These are phyloP conservation scores for Ramaria sp. DNA, from an alignment of 768 basidiomycete genomes.

Conservation along the genomic window DNA sequence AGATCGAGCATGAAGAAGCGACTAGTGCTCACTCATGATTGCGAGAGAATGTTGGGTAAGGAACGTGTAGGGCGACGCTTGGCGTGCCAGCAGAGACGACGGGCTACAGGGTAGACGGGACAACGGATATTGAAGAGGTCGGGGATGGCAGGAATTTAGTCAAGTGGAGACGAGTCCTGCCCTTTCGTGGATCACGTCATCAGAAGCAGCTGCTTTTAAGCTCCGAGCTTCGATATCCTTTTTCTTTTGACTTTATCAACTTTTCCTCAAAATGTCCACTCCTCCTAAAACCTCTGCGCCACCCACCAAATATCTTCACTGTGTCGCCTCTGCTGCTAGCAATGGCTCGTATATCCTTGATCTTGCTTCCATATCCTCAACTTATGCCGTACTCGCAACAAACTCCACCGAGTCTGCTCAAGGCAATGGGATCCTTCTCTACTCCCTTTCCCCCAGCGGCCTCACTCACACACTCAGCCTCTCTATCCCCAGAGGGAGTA, in stretches of 20 bases:
- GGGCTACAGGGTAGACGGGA: neutral
- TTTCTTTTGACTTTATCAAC: neutral
- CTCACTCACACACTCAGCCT: slow-evolving; percentile 30
- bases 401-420: slow-evolving; percentile 32
- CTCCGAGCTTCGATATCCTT: neutral
- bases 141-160: neutral
- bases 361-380: slow-evolving; percentile 36
- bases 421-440: slow-evolving; percentile 53
- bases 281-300: too few species aligned
- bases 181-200: neutral
- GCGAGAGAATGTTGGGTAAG: slow-evolving; percentile 6
- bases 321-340: neutral
- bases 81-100: slow-evolving; percentile 2
- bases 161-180: neutral
- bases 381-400: slow-evolving; percentile 40
- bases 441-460: slow-evolving; percentile 36
- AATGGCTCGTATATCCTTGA: slow-evolving; percentile 44
- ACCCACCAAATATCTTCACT: neutral
- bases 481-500: slow-evolving; percentile 36
- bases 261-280: too few species aligned
- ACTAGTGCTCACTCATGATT: neutral
- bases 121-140: neutral
- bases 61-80: slow-evolving; percentile 3
- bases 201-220: neutral
- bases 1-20: neutral